Base-by-base conservation (phyloP, 805 yeast species). In the Ogataea methanolica region DNA sequence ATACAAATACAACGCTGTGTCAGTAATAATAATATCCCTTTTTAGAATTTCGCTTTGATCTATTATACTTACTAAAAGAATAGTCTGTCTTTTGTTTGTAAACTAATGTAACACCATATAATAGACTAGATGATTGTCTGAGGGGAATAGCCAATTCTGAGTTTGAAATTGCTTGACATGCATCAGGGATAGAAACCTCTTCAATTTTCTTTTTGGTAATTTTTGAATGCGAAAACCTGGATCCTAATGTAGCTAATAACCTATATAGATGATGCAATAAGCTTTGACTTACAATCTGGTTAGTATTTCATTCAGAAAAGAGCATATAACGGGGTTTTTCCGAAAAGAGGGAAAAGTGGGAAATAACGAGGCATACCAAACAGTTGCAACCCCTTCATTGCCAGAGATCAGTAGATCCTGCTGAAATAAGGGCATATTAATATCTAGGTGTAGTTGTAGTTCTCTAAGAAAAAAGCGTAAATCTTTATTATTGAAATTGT, bases 61-160 rank as follows among this genome's bases (percentile, higher is more conserved):
- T 14, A 7, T 19, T 38, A 38, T 23, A 55, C 66, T 49, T 51
- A 56, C 65, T 57, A 52, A 68, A 69, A 52, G 75, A 70, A 53
- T 72, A 73, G 4, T 71, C 72, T 0, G 76, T 70, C 57, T 82
- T 77, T 26, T 75, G 73, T 47, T 69, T 75, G 57, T 75, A 77
- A 26, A 73, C 66, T 40, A 80, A 51, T 1, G 78, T 64, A 1
- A 76, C 63, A 0, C 85, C 85, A 53, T 73, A 70, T 47, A 80
- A 56, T 9, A 80, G 59, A 43, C 62, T 71, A 0, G 82, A 73
- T 0, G 69, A 59, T 16, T 69, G 61, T 39, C 80, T 59, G 36
- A 69, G 48, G 1, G 68, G 53, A 16, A 59, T 33, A 2, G 48
- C 51, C 11, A 49, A 39, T 2, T 54, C 43, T 12, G 61, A 55